phyloP scores from a whole-genome alignment of 2,329 filamentous ascomycete genomes.

The Pyricularia grisea region DNA sequence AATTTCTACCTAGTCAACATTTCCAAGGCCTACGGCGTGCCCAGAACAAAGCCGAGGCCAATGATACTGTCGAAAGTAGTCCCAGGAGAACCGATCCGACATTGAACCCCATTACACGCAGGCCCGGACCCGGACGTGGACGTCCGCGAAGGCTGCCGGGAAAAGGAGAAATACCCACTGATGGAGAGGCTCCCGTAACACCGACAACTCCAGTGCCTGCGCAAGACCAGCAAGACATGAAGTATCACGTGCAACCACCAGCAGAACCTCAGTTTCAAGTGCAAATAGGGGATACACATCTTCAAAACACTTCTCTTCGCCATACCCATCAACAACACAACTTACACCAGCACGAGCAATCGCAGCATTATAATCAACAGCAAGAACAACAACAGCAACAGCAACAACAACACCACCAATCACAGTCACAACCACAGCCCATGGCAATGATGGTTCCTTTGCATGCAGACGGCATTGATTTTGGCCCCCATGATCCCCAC shows the following conservation, averaged over 20 bases:
- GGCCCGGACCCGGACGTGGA: constrained; percentile 48
- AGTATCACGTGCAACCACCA: background rate
- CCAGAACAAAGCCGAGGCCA: constrained; percentile 41
- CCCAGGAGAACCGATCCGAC: constrained; percentile 38
- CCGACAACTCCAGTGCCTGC: background rate
- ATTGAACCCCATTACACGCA: constrained; percentile 48
- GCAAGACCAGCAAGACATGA: background rate
- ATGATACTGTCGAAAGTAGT: constrained; percentile 18
- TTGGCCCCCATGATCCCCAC: constrained; percentile 18
- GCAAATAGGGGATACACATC: background rate
- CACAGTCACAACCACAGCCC: constrained; percentile 5
- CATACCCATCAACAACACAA: background rate
- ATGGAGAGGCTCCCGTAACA: background rate
- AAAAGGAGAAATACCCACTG: constrained; percentile 2
- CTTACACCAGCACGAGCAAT: background rate
- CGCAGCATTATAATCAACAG: background rate
- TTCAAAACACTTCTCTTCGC: background rate
- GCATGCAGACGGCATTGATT: constrained; percentile 17
- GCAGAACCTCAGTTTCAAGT: background rate
- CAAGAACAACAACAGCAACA: background rate
- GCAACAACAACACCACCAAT: constrained; percentile 4
- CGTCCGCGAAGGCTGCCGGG: constrained; percentile 37
- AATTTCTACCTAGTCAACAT: constrained; percentile 36
- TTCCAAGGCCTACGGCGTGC: constrained; percentile 49
- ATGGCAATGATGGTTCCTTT: constrained; percentile 9